Conservation (phyloP, 805 yeast species). For the Cyberlindnera suaveolens region DNA sequence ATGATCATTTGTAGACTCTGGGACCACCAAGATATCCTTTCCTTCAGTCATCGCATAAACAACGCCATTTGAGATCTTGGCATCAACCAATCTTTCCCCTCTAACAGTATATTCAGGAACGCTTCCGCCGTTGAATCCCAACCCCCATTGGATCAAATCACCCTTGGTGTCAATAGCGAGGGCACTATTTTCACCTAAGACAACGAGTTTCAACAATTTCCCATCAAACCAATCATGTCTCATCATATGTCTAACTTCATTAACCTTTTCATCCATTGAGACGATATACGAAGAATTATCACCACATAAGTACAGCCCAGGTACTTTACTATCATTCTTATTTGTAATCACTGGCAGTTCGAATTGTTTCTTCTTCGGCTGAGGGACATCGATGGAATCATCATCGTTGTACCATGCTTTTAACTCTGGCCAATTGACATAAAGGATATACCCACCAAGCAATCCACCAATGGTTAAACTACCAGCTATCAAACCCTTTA, state of each 20-base stretch:
- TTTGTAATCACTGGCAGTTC: slow-evolving; percentile 27
- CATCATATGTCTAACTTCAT: slow-evolving; percentile 44
- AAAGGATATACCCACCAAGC: slow-evolving; percentile 10
- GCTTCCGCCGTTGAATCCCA: slow-evolving; percentile 28
- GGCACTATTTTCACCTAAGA: slow-evolving; percentile 38
- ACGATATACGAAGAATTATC: slow-evolving; percentile 37
- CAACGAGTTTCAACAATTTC: slow-evolving; percentile 49
- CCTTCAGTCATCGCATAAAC: slow-evolving; percentile 40
- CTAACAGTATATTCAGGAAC: slow-evolving; percentile 34
- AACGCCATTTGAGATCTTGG: slow-evolving; percentile 46
- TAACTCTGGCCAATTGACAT: slow-evolving; percentile 24
- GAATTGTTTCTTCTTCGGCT: slow-evolving; percentile 16
- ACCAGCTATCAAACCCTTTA: slow-evolving; percentile 15
- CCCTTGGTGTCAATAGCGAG: slow-evolving; percentile 63
- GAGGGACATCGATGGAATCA: slow-evolving; percentile 16
- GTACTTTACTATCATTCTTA: slow-evolving; percentile 34
- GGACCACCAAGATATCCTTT: slow-evolving; percentile 30
- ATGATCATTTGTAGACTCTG: slow-evolving; percentile 18
- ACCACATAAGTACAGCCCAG: slow-evolving; percentile 66
- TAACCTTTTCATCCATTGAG: slow-evolving; percentile 20
- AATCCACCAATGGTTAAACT: slow-evolving; percentile 12
- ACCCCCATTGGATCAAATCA: slow-evolving; percentile 68
- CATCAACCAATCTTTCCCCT: slow-evolving; percentile 39
- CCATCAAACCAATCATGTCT: slow-evolving; percentile 62
- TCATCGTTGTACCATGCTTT: slow-evolving; percentile 26